These are phyloP conservation scores for Aegilops longissima DNA, from an alignment of 176 grass and related monocot genomes.

Conservation along the genomic window DNA sequence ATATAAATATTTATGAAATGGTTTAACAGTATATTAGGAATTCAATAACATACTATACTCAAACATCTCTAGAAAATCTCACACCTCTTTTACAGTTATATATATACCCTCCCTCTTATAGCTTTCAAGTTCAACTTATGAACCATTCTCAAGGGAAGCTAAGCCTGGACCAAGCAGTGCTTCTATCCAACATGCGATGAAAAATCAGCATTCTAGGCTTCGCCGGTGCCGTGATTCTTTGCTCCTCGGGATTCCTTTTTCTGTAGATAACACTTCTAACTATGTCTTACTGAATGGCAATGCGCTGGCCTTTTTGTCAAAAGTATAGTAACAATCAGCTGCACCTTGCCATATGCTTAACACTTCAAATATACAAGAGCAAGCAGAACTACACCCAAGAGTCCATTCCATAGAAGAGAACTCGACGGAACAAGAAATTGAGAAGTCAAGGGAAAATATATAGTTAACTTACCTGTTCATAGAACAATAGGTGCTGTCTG, in stretches of 20 bases:
- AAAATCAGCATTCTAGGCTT: too few species aligned
- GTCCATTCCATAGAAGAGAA: neutral
- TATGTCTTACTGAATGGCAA: neutral
- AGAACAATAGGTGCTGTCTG: neutral
- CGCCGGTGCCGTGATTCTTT: neutral
- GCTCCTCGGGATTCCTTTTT: neutral
- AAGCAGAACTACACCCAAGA: neutral
- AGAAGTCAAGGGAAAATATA: neutral
- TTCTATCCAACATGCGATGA: too few species aligned
- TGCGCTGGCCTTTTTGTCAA: neutral
- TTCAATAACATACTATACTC: neutral
- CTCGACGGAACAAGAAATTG: neutral
- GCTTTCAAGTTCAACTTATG: neutral
- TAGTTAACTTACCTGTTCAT: neutral
- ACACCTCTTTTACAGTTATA: neutral
- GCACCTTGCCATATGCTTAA: neutral
- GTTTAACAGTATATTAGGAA: too few species aligned
- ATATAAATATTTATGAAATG: neutral
- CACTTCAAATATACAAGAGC: neutral
- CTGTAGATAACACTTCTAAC: neutral
- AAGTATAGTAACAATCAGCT: neutral
- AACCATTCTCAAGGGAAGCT: slow-evolving; percentile 1
- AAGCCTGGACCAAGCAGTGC: neutral
- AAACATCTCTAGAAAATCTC: neutral
- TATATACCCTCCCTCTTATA: neutral